Base-by-base conservation (phyloP, 2,329 filamentous ascomycete genomes). In the Ceratocystis diversiconidia region DNA sequence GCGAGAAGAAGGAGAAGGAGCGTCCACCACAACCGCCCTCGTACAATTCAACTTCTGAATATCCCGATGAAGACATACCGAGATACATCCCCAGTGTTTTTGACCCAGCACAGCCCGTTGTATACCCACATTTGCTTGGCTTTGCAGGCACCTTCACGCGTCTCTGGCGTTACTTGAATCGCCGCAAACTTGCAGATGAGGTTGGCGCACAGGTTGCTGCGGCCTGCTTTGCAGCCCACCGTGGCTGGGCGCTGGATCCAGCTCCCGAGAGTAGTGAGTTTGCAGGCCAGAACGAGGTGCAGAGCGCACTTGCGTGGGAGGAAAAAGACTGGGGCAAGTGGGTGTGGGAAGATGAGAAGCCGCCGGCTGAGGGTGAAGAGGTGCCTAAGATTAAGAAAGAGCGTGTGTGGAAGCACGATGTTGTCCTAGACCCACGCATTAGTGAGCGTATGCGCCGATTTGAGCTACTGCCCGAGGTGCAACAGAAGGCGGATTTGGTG, bases 91-190 rank as follows among this genome's bases (percentile, higher is more conserved):
- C 92, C 2, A 72, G 79, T 68, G 82, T 86, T 67, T 84, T 99
- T 72, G 83, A 86, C 46, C 90, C 90, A 55, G 85, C 87, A 5
- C 79, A 82, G 28, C 80, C 88, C 15, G 81, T 99, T 67, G 79
- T 83, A 52, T 89, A 95, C 74, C 92, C 92, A 0, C 92, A 97
- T 74, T 82, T 96, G 67, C 86, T 99, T 36, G 94, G 94, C 68
- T 95, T 99, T 79, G 78, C 89, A 69, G 92, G 94, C 77, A 96
- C 92, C 2, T 89, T 91, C 0, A 88, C 86, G 69, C 87, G 94
- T 68, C 80, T 97, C 68, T 88, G 88, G 72, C 88, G 94, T 69
- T 99, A 92, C 80, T 79, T 99, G 68, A 95, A 87, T 74, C 86
- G 87, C 68, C 87, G 94, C 64, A 77, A 83, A 69, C 80, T 96